Conservation (phyloP, 345 rosid genomes). For the Rhizophora mangle region DNA sequence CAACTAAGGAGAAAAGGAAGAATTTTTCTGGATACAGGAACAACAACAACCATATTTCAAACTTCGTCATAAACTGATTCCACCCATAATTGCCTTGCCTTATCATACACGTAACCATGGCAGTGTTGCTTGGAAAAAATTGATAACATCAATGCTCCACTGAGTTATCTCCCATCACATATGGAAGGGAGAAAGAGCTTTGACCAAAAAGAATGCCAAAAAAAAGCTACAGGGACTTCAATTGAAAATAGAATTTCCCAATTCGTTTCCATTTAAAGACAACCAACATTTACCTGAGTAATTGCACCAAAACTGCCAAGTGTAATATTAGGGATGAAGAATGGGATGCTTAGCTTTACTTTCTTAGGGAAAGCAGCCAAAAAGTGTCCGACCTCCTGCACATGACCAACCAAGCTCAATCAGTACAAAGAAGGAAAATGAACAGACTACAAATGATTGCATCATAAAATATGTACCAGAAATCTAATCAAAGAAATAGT, state of each 20-base stretch:
- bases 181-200: neutral
- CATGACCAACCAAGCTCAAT: slow-evolving; percentile 16
- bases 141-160: neutral
- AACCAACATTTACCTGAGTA: slow-evolving; percentile 60
- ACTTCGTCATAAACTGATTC: neutral
- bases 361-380: slow-evolving; percentile 88
- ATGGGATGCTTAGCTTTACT: slow-evolving; percentile 92
- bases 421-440: neutral
- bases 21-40: too few species aligned
- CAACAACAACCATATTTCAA: neutral
- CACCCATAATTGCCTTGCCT: neutral
- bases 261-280: neutral
- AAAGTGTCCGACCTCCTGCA: slow-evolving; percentile 89
- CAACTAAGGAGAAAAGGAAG: too few species aligned
- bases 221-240: too few species aligned
- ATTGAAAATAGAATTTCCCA: too few species aligned
- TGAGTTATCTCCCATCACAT: neutral
- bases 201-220: neutral
- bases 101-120: neutral
- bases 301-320: slow-evolving; percentile 99
- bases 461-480: neutral
- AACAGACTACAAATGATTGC: neutral
- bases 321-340: slow-evolving; percentile 87
- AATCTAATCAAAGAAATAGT: neutral
- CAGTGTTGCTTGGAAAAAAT: neutral